Conservation (phyloP, 1,284 basidiomycete species). For the Austroboletus novae-zelandiae region DNA sequence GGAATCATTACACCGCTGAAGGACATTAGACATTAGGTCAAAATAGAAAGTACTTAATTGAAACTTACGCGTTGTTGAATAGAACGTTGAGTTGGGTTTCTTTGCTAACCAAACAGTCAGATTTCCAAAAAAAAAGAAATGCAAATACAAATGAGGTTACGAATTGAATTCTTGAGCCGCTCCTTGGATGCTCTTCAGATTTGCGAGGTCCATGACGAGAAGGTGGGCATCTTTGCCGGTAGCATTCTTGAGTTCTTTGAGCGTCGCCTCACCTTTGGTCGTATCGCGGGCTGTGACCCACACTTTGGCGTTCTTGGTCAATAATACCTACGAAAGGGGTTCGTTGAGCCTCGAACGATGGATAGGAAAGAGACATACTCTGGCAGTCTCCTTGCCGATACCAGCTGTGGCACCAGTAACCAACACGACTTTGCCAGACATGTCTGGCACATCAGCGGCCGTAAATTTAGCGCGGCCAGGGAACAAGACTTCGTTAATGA, state of each 20-base stretch:
- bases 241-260: conserved; percentile 46
- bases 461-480: conserved; percentile 32
- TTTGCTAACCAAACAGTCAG: conserved; percentile 19
- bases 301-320: conserved; percentile 62
- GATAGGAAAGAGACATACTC: conserved; percentile 10
- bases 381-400: conserved; percentile 43
- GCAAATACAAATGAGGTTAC: conserved; percentile 6
- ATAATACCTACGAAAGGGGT: conserved; percentile 34
- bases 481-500: conserved; percentile 2
- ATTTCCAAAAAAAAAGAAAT: not conserved
- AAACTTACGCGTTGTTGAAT: conserved; percentile 52
- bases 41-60: not conserved
- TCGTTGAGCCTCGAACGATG: not conserved
- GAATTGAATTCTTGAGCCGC: conserved; percentile 49
- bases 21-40: not conserved
- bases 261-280: conserved; percentile 48
- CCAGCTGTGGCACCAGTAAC: conserved; percentile 43
- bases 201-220: conserved; percentile 59
- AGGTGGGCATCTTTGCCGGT: conserved; percentile 51
- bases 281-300: conserved; percentile 57
- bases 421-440: conserved; percentile 44
- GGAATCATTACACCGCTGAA: conserved; percentile 48
- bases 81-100: conserved; percentile 50
- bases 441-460: conserved; percentile 49
- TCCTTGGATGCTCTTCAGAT: conserved; percentile 50